A percentile compares a stretch with the other conserved stretches of the same genome.
These are phyloP conservation scores for Baudoinia panamericana DNA, from an alignment of 495 filamentous ascomycete species.

Conservation along the genomic window DNA sequence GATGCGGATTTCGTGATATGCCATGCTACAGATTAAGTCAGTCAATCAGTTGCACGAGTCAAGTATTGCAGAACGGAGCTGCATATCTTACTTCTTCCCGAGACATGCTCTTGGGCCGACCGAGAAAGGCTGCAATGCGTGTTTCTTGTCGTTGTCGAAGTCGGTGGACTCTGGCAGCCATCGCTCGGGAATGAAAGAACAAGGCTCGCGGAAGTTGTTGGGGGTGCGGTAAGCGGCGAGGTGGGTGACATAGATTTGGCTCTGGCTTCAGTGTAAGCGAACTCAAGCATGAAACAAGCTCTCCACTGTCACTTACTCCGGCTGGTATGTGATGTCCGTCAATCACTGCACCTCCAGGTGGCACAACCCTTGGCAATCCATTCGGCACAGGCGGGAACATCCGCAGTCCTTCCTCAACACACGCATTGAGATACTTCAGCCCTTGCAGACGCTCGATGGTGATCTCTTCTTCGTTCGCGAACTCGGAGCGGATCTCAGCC, in stretches of 20 bases:
- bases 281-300: no score
- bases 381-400: conserved; percentile 40
- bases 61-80: no score
- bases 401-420: conserved; percentile 41
- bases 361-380: conserved; percentile 35
- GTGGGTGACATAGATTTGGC: conserved; percentile 1
- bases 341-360: conserved; percentile 32
- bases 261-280: no score
- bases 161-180: conserved; percentile 19
- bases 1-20: conserved; percentile 26
- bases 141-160: conserved; percentile 21
- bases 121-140: conserved; percentile 24
- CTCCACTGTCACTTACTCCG: conserved; percentile 17
- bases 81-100: no score
- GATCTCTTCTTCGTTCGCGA: conserved; percentile 19
- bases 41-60: no score
- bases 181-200: conserved; percentile 26
- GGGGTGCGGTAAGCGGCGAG: conserved; percentile 17
- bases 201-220: conserved; percentile 22
- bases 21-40: conserved; percentile 28
- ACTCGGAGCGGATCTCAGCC: conserved; percentile 19
- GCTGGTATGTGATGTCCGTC: conserved; percentile 30
- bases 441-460: conserved; percentile 27
- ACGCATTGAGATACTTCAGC: conserved; percentile 34
- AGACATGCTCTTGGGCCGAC: conserved; percentile 26